Percentiles rank a stretch among this genome's conserved stretches.
These are phyloP conservation scores for Scutellaria minor DNA, from an alignment of 257 asterid genomes.

Conservation along the genomic window DNA sequence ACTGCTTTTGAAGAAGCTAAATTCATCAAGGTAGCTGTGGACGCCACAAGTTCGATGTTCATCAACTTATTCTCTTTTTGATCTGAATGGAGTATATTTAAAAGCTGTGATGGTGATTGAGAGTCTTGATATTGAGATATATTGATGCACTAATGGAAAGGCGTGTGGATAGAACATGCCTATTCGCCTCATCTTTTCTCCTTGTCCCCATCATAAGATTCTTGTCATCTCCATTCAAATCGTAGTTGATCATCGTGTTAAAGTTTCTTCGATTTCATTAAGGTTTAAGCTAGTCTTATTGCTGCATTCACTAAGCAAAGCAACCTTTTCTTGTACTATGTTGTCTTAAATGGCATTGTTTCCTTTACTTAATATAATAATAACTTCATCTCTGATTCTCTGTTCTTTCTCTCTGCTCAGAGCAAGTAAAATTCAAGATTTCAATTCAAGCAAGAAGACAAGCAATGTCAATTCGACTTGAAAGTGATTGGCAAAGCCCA, in stretches of 20 bases:
- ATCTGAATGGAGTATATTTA: conserved; percentile 26
- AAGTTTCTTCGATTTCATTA: neutral
- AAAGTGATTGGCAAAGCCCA: conserved; percentile 29
- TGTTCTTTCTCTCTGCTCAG: neutral
- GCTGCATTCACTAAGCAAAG: neutral
- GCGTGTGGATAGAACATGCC: conserved; percentile 48
- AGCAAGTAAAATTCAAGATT: no score
- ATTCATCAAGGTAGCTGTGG: conserved; percentile 28
- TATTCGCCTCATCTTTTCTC: conserved; percentile 31
- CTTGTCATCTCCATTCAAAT: neutral
- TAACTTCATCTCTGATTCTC: conserved; percentile 32
- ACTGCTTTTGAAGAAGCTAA: conserved; percentile 27
- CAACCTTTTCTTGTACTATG: no score
- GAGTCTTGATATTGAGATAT: conserved; percentile 9
- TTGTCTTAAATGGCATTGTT: no score
- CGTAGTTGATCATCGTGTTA: neutral
- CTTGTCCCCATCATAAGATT: conserved; percentile 40
- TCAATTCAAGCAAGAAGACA: conserved; percentile 14
- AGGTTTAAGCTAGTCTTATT: conserved; percentile 2
- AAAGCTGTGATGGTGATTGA: conserved; percentile 30
- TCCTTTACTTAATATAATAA: neutral
- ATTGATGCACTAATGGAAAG: conserved; percentile 30
- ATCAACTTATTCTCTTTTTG: conserved; percentile 39
- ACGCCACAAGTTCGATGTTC: conserved; percentile 35
- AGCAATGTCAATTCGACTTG: neutral